These are phyloP conservation scores for Luvunga scandens DNA, from an alignment of 345 rosid species.

Conservation along the genomic window DNA sequence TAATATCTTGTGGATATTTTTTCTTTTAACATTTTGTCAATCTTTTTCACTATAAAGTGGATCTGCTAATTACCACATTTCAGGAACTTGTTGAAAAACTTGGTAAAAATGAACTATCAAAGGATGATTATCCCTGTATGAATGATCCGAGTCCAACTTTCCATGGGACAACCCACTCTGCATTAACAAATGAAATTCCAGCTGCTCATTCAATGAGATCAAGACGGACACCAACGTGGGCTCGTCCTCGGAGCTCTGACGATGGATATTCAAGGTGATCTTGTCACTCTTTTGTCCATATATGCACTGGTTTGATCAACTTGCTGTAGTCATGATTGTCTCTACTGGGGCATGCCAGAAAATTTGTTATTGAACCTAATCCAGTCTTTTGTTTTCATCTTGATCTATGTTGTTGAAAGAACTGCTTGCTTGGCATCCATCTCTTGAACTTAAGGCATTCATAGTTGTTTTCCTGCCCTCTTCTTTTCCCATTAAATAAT, in stretches of 20 bases:
- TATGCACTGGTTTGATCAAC: not conserved
- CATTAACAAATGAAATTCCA: conserved; percentile 42
- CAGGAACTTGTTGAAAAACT: conserved; percentile 92
- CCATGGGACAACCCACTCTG: conserved; percentile 55
- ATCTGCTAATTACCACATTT: conserved; percentile 6
- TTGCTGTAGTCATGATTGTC: not conserved
- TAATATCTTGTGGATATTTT: not conserved
- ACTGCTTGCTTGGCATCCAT: not conserved
- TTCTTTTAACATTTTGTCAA: not conserved
- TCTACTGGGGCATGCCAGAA: not conserved
- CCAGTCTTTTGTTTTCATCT: not conserved
- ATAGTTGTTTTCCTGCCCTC: not conserved
- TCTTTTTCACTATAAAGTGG: not conserved
- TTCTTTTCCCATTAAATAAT: not conserved
- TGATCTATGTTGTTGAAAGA: not conserved
- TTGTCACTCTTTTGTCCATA: not conserved
- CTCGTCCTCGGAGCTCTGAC: conserved; percentile 59
- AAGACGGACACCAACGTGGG: conserved; percentile 79
- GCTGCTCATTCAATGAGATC: conserved; percentile 93
- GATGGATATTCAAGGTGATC: conserved; percentile 91
- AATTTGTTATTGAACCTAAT: not conserved
- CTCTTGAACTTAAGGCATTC: not conserved
- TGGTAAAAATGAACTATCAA: conserved; percentile 75
- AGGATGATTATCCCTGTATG: conserved; percentile 89
- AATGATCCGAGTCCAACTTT: conserved; percentile 81